Evolutionary conservation across 306 rosid genomes (phyloP).

Genomic region (Cucurbita pepo): DNA sequence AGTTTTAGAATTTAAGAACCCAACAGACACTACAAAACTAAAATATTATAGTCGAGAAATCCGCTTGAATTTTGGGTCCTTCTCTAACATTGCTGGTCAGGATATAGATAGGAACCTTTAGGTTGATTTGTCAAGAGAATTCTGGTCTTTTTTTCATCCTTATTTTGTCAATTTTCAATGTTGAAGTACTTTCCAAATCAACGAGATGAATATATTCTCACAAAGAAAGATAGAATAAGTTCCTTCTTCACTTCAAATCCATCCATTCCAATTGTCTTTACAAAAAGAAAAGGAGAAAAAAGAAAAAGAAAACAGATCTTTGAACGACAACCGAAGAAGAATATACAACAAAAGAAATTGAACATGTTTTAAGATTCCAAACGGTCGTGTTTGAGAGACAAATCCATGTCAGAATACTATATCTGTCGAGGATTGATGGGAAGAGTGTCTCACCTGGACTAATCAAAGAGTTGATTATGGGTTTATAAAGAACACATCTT

Average conservation of each 20-base stretch:
- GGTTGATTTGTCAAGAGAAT: too few species aligned
- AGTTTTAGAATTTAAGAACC: not conserved
- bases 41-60: too few species aligned
- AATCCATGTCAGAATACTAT: not conserved
- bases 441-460: too few species aligned
- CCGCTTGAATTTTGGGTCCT: not conserved
- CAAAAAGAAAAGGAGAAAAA: not conserved
- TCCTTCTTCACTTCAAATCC: not conserved
- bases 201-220: not conserved
- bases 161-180: not conserved
- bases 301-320: not conserved
- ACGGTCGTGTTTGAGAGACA: not conserved
- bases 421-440: too few species aligned
- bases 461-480: too few species aligned
- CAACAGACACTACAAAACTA: not conserved
- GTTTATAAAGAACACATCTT: too few species aligned
- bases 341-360: not conserved
- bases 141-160: not conserved
- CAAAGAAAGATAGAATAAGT: not conserved
- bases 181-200: not conserved
- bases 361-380: not conserved
- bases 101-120: too few species aligned
- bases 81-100: too few species aligned
- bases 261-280: not conserved
- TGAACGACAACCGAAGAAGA: not conserved